Evolutionary conservation across 2,329 filamentous ascomycete genomes (phyloP), one percentile per base, ranked within the genome.

Genomic region (Colletotrichum ledebouriae): DNA sequence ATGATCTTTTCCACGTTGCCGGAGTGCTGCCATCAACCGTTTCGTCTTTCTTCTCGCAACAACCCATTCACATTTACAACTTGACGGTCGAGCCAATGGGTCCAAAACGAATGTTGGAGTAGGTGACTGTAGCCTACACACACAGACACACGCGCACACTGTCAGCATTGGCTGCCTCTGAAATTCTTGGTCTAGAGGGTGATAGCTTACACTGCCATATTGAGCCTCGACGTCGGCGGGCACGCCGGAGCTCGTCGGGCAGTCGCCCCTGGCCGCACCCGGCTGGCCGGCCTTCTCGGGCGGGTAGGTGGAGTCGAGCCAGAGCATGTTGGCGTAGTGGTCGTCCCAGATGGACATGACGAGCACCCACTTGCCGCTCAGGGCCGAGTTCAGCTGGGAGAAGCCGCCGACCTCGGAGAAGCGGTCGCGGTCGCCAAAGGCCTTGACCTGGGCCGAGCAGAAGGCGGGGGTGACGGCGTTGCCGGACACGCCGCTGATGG

Each of bases 231-330:
- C 71, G 1, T 74, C 73, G 49, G 68, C n/a, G 4, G 75, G 75
- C 10, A 73, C 72, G 22, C 75, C 73, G 12, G 73, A 74, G 63
- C 69, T 71, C 20, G 70, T 58, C 33, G 74, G 61, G 61, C 75
- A 76, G 56, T 66, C 60, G 37, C 75, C 74, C 12, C 75, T 72
- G 57, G 63, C 72, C 33, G 67, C 69, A 22, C 75, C 74, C 25
- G 73, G 73, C 63, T 72, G 57, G 63, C 72, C 72, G 50, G 69
- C 65, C 70, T 73, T 72, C 64, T 73, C 74, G 15, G 69, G 71
- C 83, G 87, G 87, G 79, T 85, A 88, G 73, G 77, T 81, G 64
- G 83, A 83, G 79, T 90, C 88, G 70, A 91, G 84, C 89, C 89
- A 91, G 70, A 88, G 83, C 87, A 90, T 90, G 77, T 87, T 84